Evolutionary conservation across 805 yeast genomes (phyloP).

Genomic region (Nakazawaea populi): DNA sequence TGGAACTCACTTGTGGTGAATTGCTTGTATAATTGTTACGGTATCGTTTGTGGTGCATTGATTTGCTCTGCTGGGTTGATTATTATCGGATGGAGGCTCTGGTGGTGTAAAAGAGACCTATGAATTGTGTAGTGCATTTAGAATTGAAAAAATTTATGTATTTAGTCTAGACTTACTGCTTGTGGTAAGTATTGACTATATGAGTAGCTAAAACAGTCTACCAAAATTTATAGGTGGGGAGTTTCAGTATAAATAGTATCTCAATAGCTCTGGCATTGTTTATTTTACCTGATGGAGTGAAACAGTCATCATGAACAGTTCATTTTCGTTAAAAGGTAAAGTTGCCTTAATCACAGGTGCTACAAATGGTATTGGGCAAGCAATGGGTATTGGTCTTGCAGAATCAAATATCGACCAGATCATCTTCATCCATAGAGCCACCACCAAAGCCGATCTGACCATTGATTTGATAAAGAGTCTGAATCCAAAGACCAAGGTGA

Average conservation of each 20-base stretch:
- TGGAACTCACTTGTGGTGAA: constrained; percentile 4
- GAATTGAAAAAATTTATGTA: background rate
- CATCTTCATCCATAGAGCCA: constrained; percentile 32
- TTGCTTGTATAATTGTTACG: constrained; percentile 10
- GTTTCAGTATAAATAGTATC: background rate
- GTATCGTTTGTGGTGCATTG: constrained; percentile 1
- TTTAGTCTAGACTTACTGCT: too few species aligned
- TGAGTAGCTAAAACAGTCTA: too few species aligned
- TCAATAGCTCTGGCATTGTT: too few species aligned
- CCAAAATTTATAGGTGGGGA: background rate
- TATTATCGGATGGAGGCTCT: constrained; percentile 10
- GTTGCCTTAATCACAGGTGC: constrained; percentile 48
- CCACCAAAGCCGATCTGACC: constrained; percentile 23
- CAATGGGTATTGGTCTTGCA: constrained; percentile 46
- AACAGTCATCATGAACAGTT: constrained; percentile 7
- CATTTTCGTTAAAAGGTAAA: constrained; percentile 35
- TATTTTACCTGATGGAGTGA: too few species aligned
- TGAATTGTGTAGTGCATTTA: background rate
- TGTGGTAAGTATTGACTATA: too few species aligned
- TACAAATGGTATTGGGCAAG: constrained; percentile 54
- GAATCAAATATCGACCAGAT: constrained; percentile 39
- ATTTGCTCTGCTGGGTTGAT: background rate
- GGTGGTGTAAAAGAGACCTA: constrained; percentile 12
- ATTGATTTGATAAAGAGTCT: constrained; percentile 19
- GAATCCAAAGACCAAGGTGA: constrained; percentile 21